A percentile compares a stretch with the other conserved stretches of the same genome.
Conservation (phyloP, 768 basidiomycete species). For the Agrocybe praecox region DNA sequence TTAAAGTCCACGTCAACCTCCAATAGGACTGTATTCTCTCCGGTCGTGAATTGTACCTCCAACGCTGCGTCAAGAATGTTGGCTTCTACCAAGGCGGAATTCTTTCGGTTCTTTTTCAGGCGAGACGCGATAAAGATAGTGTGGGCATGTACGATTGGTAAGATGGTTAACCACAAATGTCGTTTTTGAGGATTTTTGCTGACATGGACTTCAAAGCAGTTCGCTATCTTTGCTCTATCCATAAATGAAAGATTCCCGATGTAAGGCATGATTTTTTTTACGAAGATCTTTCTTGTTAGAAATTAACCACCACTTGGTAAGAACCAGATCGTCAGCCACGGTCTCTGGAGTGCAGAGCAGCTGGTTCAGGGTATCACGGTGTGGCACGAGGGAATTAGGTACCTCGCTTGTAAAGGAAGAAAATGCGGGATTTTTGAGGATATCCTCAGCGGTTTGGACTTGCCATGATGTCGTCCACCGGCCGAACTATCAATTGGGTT, state of each 20-base stretch:
- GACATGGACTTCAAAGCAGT: slow-evolving; percentile 24
- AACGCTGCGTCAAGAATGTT: slow-evolving; percentile 3
- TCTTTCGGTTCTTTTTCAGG: not conserved
- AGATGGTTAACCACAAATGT: slow-evolving; percentile 4
- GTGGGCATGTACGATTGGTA: slow-evolving; percentile 14
- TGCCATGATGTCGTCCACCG: slow-evolving; percentile 23
- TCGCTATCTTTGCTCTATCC: slow-evolving; percentile 20
- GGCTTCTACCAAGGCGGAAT: not conserved
- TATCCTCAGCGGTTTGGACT: slow-evolving; percentile 19
- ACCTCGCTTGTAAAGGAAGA: slow-evolving; percentile 17
- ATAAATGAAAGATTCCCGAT: slow-evolving; percentile 15
- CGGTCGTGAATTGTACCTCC: not conserved
- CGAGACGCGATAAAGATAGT: slow-evolving; percentile 14
- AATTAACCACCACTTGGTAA: slow-evolving; percentile 20
- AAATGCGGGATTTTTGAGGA: slow-evolving; percentile 19
- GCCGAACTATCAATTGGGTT: slow-evolving; percentile 19
- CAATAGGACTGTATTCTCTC: not conserved
- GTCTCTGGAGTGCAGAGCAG: slow-evolving; percentile 9
- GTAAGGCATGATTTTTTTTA: slow-evolving; percentile 12
- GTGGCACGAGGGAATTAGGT: slow-evolving; percentile 11
- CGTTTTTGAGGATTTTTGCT: not conserved
- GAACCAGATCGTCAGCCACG: slow-evolving; percentile 5
- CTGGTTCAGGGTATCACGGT: not conserved
- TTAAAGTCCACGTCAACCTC: slow-evolving; percentile 25
- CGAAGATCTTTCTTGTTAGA: not conserved